phyloP scores from a whole-genome alignment of 257 asterid genomes.

The Solanum infundibuliforme region DNA sequence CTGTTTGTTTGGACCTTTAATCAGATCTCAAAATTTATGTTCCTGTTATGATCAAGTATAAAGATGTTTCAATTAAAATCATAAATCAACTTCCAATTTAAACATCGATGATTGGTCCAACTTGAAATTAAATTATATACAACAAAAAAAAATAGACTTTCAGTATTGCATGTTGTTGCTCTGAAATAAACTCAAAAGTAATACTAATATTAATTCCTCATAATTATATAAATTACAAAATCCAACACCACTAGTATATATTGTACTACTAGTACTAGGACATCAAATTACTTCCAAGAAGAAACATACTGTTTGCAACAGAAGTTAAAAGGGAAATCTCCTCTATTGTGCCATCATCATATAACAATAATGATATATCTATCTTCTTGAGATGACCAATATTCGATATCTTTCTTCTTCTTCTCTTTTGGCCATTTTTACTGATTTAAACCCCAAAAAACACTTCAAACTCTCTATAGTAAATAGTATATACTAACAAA shows the following conservation, averaged over 20 bases:
- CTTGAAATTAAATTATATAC: too few relatives aligned
- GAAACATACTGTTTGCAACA: neutral
- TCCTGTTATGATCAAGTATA: neutral
- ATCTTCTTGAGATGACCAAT: neutral
- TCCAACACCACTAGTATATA: neutral
- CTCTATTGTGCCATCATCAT: too few relatives aligned
- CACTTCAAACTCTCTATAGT: neutral
- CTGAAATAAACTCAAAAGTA: neutral
- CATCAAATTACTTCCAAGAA: neutral
- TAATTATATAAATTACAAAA: neutral
- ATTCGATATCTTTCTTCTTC: too few relatives aligned
- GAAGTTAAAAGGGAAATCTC: neutral
- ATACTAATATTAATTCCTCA: neutral
- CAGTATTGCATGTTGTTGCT: too few relatives aligned
- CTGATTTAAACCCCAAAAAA: neutral
- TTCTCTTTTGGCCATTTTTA: neutral
- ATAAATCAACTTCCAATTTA: neutral
- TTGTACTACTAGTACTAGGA: neutral
- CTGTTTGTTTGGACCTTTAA: neutral
- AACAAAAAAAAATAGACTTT: too few relatives aligned
- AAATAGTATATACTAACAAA: neutral
- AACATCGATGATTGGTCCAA: too few relatives aligned
- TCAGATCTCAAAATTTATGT: neutral
- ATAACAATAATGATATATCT: neutral
- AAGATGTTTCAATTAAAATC: neutral